Base-by-base conservation (phyloP, 2,329 filamentous ascomycete genomes). In the Apiospora kogelbergensis region DNA sequence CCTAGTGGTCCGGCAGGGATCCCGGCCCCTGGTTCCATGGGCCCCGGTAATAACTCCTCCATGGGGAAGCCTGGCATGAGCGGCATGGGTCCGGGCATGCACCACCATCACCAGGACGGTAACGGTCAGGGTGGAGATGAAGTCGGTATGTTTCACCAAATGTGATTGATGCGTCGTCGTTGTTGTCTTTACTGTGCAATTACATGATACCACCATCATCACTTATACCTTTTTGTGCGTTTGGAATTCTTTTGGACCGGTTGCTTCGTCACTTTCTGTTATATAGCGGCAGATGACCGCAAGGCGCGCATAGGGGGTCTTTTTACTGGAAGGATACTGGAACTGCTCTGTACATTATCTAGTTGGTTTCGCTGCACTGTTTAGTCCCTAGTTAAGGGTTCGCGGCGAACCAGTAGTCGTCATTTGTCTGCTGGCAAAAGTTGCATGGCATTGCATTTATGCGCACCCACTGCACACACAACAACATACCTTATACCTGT, bases 121-220 rank as follows among this genome's bases (percentile, higher is more conserved):
- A 86, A 84, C 79, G 85, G 86, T 76, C 88, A 89, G 79, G 89
- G 88, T 82, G 87, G 86, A 80, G 92, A 95, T 78, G 94, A 96
- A 89, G 94, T 94, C 90, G 94, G 94, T 97, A 97, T 97, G 94
- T 97, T 95, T 87, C 91, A 94, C 88, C 93, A 94, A 86, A 93
- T 96, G 91, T 96, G 90, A 93, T 87, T 83, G 80, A 84, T 82
- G 81, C 78, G 75, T 82, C 80, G 77, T 73, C 75, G 75, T 79
- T 72, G 70, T 77, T 74, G 74, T 74, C 71, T 74, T 73, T 69
- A 72, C 74, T 77, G 75, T 76, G 75, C 74, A 70, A 77, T 76
- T 77, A 74, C 71, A 74, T 80, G 79, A 80, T 80, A 80, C 78
- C 76, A 72, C 53, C 30, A 60, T 76, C 65, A 46, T 66, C 65